These are phyloP conservation scores for Sphagnurus paluster DNA, from an alignment of 1,284 basidiomycete species.

Conservation along the genomic window DNA sequence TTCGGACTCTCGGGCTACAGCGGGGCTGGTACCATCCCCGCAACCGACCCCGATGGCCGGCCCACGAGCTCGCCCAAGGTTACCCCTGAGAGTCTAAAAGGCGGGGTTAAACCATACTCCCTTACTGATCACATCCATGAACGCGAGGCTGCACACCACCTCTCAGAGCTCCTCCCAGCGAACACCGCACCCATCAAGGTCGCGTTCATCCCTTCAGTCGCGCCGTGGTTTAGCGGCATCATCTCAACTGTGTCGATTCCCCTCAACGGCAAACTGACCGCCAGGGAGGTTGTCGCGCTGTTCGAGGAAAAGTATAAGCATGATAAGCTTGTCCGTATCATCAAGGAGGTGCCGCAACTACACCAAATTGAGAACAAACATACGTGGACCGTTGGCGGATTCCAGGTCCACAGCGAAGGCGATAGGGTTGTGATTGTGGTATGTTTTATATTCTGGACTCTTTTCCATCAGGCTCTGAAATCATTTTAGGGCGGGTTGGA, in stretches of 20 bases:
- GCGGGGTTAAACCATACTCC: constrained; percentile 83
- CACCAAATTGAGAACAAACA: constrained; percentile 80
- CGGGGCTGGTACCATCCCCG: constrained; percentile 87
- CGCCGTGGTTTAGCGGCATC: constrained; percentile 97
- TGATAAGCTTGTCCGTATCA: constrained; percentile 74
- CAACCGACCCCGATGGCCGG: constrained; percentile 63
- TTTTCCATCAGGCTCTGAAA: neutral
- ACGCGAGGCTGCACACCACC: constrained; percentile 87
- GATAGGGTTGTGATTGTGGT: constrained; percentile 92
- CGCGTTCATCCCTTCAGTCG: constrained; percentile 87
- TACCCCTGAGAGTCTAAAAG: constrained; percentile 70
- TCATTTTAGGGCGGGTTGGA: constrained; percentile 80
- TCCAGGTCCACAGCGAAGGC: constrained; percentile 89
- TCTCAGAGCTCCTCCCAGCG: constrained; percentile 58
- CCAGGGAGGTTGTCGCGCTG: constrained; percentile 71
- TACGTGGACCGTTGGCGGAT: constrained; percentile 89
- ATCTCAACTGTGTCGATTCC: constrained; percentile 85
- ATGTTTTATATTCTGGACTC: constrained; percentile 32
- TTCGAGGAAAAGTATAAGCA: constrained; percentile 80
- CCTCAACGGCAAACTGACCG: constrained; percentile 62
- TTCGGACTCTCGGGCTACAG: constrained; percentile 95
- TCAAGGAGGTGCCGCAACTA: constrained; percentile 76
- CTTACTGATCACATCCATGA: constrained; percentile 99
- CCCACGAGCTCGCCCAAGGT: constrained; percentile 86
- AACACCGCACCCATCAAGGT: constrained; percentile 52